Evolutionary conservation across 345 rosid species (phyloP), one percentile per base, ranked within the genome.

Genomic region (Viola odorata): DNA sequence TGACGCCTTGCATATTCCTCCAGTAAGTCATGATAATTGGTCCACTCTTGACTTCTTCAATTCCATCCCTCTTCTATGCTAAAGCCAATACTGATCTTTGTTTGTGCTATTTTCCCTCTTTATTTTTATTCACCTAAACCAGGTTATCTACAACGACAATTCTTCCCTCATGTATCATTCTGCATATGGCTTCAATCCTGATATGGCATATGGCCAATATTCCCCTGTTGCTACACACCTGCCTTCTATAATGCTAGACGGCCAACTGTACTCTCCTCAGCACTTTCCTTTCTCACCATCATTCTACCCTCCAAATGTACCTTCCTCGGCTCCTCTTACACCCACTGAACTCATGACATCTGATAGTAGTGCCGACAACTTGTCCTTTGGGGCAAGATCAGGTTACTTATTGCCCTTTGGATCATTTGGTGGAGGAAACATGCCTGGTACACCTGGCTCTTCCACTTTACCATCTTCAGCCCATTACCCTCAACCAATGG

Each of bases 91-190:
- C 9, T n/a, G 17, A 55, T 6, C 14, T 13, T 7, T 55, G 7
- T 11, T 16, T 23, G 4, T 48, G 2, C 10, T 37, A 50, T 23
- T 38, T 7, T 48, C 3, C 44, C 6, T 11, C 44, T 36, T 12
- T 42, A 32, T 48, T 60, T 57, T 47, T 66, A 47, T 64, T 73
- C 13, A 13, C 11, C 8, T 50, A 44, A 14, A 48, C 64, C 76
- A 85, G 91, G 78, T 83, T 58, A 73, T 83, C 17, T 83, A 80
- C 80, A 77, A 65, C 78, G 91, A 81, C 14, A 83, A 71, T 37
- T 44, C 82, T 9, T 76, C 91, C 41, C 55, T 78, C 58, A 40
- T 81, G 75, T 76, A 72, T 72, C 86, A 75, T 17, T 71, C 91
- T 58, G 81, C 82, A 23, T 85, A 55, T 70, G 71, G 78, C 55